These are phyloP conservation scores for Phycomyces nitens DNA, from an alignment of 192 early-diverging fungal genomes.

Conservation along the genomic window DNA sequence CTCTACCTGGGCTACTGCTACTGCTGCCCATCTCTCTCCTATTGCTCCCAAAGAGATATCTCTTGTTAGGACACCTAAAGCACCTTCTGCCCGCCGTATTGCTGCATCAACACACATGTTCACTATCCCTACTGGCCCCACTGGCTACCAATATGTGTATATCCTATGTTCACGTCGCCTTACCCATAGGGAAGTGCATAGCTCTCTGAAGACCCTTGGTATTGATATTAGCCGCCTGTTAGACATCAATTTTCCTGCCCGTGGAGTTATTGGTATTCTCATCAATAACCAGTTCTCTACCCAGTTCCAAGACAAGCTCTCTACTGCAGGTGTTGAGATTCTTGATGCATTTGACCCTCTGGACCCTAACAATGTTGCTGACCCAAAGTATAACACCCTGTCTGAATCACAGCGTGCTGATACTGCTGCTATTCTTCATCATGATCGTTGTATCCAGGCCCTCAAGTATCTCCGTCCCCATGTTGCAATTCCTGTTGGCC, in stretches of 20 bases:
- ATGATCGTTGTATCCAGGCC: neutral
- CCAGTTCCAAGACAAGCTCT: neutral
- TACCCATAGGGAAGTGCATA: no score
- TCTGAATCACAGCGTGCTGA: neutral
- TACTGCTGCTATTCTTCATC: neutral
- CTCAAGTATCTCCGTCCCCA: neutral
- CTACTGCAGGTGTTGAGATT: neutral
- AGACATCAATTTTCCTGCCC: slow-evolving; percentile 20
- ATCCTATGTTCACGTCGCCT: no score
- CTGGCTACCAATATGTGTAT: neutral
- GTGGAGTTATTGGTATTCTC: neutral
- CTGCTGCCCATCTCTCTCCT: neutral
- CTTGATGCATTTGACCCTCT: slow-evolving; percentile 6
- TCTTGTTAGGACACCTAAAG: neutral
- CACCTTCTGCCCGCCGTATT: neutral
- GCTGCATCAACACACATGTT: neutral
- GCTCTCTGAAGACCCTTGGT: neutral
- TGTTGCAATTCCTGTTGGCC: neutral
- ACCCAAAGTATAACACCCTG: slow-evolving; percentile 1
- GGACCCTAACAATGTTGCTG: slow-evolving; percentile 4
- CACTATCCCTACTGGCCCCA: neutral
- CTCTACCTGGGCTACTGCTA: neutral
- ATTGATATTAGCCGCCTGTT: slow-evolving; percentile 8
- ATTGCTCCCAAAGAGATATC: neutral
- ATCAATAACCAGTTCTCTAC: slow-evolving; percentile 5